These are phyloP conservation scores for Lotmaria passim DNA, from an alignment of 208 protist genomes.

Conservation along the genomic window DNA sequence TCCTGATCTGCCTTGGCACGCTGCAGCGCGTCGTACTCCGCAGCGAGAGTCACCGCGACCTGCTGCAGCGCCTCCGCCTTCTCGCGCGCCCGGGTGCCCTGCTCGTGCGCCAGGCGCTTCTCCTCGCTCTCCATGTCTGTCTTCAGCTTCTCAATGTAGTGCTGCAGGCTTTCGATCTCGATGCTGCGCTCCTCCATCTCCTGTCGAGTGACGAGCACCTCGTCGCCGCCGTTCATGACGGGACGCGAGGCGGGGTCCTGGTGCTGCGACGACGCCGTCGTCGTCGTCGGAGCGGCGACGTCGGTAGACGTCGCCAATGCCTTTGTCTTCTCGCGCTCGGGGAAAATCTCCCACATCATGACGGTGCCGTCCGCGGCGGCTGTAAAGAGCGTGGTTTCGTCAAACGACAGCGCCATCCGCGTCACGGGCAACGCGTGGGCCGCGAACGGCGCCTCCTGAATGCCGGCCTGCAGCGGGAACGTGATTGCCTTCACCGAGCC, in stretches of 20 bases:
- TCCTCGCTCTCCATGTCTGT: conserved; percentile 95
- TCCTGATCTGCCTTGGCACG: conserved; percentile 92
- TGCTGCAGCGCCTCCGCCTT: conserved; percentile 89
- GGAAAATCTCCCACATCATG: conserved; percentile 83
- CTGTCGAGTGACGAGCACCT: conserved; percentile 94
- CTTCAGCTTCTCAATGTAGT: conserved; percentile 90
- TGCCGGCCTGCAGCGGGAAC: conserved; percentile 81
- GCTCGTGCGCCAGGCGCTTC: conserved; percentile 92
- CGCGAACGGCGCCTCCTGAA: conserved; percentile 72
- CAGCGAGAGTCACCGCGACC: conserved; percentile 64
- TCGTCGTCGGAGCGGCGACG: conserved; percentile 5
- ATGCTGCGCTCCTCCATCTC: conserved; percentile 93
- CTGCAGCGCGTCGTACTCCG: conserved; percentile 81
- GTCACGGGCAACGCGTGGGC: conserved; percentile 81
- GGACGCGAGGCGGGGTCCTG: conserved; percentile 30
- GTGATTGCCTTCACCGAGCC: conserved; percentile 92
- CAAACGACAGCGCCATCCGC: conserved; percentile 87
- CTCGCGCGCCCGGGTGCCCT: conserved; percentile 92
- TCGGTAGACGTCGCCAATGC: conserved; percentile 7
- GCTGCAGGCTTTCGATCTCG: conserved; percentile 82
- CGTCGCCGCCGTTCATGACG: conserved; percentile 50
- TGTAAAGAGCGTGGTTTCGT: conserved; percentile 93
- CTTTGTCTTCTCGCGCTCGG: conserved; percentile 75
- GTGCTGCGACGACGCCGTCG: conserved; percentile 28
- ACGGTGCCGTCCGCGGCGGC: conserved; percentile 89